These are phyloP conservation scores for Eucalyptus leucophloia DNA, from an alignment of 345 rosid genomes.

Conservation along the genomic window DNA sequence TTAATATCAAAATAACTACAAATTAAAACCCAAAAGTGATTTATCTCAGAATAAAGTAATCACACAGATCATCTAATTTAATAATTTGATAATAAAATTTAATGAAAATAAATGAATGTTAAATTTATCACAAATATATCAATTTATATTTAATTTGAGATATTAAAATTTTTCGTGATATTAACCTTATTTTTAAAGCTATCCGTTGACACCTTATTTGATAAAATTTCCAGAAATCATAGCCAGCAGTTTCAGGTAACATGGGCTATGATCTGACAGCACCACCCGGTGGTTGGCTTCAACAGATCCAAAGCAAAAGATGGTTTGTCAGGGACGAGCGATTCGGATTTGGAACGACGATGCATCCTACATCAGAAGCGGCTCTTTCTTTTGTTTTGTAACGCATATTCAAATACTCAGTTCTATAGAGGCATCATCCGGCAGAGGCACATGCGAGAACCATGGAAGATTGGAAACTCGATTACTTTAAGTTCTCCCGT, in stretches of 20 bases:
- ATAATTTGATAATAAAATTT: no score
- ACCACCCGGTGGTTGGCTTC: neutral
- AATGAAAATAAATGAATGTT: fast-evolving
- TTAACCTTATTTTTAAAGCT: neutral
- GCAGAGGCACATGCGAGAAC: neutral
- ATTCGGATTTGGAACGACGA: neutral
- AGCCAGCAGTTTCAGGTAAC: neutral
- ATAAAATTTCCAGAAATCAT: neutral
- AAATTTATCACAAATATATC: fast-evolving
- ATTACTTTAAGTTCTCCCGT: neutral
- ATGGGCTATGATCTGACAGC: neutral
- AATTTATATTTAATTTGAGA: no score
- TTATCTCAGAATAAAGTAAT: no score
- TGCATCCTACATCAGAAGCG: neutral
- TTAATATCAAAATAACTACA: fast-evolving
- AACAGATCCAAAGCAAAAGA: neutral
- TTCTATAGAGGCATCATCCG: neutral
- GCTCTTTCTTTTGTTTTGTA: neutral
- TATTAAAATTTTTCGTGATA: no score
- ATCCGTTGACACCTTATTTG: neutral
- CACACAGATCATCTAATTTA: no score
- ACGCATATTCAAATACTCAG: neutral
- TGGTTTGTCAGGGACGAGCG: neutral
- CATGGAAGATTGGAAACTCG: neutral
- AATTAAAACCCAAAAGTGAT: no score